phyloP scores from a whole-genome alignment of 305 asterid genomes.

The Fraxinus platypoda region DNA sequence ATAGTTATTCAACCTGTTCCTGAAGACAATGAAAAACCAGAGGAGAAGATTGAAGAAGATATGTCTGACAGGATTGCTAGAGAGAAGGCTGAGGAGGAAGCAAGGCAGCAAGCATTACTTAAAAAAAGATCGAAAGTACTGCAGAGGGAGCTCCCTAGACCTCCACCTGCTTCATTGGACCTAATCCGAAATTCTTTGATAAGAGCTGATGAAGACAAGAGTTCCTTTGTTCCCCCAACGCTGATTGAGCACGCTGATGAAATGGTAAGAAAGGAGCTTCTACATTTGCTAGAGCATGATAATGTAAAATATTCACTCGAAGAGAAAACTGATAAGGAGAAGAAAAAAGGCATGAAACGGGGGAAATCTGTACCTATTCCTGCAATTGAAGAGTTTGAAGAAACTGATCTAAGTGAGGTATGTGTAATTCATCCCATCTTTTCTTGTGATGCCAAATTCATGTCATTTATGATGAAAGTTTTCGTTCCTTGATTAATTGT shows the following conservation, averaged over 20 bases:
- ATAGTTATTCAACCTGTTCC: constrained; percentile 62
- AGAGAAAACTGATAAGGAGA: constrained; percentile 69
- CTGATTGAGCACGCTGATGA: constrained; percentile 92
- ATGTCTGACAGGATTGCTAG: constrained; percentile 93
- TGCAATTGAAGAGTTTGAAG: constrained; percentile 73
- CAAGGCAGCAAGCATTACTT: constrained; percentile 73
- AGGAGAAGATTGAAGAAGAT: constrained; percentile 98
- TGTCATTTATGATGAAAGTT: neutral
- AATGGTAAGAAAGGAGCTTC: constrained; percentile 76
- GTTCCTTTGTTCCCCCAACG: constrained; percentile 92
- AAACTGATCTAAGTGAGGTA: constrained; percentile 83
- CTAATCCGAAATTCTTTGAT: constrained; percentile 62
- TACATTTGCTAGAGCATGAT: constrained; percentile 87
- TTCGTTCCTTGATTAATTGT: neutral
- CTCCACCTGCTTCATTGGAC: constrained; percentile 76
- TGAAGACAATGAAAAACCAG: constrained; percentile 86
- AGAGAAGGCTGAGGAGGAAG: constrained; percentile 95
- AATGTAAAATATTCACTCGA: constrained; percentile 81
- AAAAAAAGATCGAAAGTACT: constrained; percentile 86
- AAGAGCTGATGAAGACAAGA: constrained; percentile 81
- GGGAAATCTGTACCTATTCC: constrained; percentile 55
- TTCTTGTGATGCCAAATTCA: neutral
- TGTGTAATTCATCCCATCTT: constrained; percentile 14
- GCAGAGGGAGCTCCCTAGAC: constrained; percentile 97
- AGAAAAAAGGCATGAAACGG: constrained; percentile 70